Evolutionary conservation across 805 yeast species (phyloP), one percentile per base, ranked within the genome.

Genomic region (Kluyveromyces starmeri): DNA sequence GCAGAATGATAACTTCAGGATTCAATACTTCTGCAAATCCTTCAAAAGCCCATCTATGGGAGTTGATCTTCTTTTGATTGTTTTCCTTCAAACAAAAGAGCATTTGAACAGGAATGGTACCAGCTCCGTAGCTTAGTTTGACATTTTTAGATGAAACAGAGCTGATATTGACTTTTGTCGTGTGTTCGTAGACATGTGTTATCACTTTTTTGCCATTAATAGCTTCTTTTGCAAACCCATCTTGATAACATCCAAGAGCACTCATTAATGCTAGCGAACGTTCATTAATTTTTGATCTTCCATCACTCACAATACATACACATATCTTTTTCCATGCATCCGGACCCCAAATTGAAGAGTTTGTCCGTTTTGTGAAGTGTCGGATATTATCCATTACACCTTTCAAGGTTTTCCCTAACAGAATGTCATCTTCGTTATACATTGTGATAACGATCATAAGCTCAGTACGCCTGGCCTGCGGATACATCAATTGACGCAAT

Each of bases 31-130:
- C 83, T 10, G 86, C 83, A 63, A 89, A 84, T 2, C 95, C 94
- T 58, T 89, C 92, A 60, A 89, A 78, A 20, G 94, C 86, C 98
- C 98, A 89, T 48, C 96, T 71, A 61, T 89, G 98, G 3, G 96
- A 85, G 58, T 89, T 89, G 56, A 89, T 89, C 52, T 89, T 89
- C 53, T 82, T 78, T 45, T 81, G 76, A 57, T 89, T 89, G 51
- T 78, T 75, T 51, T 89, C 97, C 53, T 89, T 89, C 49, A 89
- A 62, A 49, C 96, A 89, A 56, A 88, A 88, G 17, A 89, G 57
- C 59, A 92, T 64, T 58, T 89, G 97, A 8, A 86, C 80, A 0
- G 98, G 98, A 2, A 77, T 72, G 2, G 85, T 69, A 1, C 75
- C 71, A 22, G 46, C 50, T 22, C 51, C 50, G 39, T 59, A 55